phyloP scores from a whole-genome alignment of 176 grass and related monocot species.

The Dendrocalamus sinicus region DNA sequence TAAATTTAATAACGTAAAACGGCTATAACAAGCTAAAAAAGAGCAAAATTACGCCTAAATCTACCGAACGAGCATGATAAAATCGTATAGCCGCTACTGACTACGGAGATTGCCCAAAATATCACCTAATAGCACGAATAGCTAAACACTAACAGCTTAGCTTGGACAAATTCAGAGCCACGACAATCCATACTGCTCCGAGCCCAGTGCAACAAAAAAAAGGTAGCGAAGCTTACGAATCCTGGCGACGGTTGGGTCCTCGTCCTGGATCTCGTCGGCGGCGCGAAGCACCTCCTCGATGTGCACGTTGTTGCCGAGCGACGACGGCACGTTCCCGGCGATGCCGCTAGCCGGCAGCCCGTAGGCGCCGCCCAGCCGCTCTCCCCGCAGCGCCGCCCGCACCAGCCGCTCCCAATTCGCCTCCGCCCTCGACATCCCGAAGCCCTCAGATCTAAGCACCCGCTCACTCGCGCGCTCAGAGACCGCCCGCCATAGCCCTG shows the following conservation, averaged over 20 bases:
- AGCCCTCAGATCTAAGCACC: conserved; percentile 18
- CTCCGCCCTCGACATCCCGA: conserved; percentile 71
- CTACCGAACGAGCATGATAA: background rate
- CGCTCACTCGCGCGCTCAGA: conserved; percentile 11
- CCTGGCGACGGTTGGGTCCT: conserved; percentile 75
- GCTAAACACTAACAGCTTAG: background rate
- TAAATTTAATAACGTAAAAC: background rate
- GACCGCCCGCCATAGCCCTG: conserved; percentile 16
- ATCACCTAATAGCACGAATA: background rate
- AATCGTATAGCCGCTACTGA: background rate
- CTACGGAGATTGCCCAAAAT: background rate
- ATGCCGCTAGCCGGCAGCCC: conserved; percentile 60
- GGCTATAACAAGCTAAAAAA: background rate
- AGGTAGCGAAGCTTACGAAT: conserved; percentile 62
- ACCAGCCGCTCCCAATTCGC: conserved; percentile 92
- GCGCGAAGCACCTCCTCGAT: conserved; percentile 93
- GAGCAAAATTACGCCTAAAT: background rate
- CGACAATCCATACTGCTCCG: background rate
- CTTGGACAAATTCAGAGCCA: background rate
- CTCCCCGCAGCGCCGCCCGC: conserved; percentile 70
- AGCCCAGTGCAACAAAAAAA: background rate
- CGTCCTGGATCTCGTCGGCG: conserved; percentile 96
- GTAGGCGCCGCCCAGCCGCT: conserved; percentile 47
- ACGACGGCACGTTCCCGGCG: conserved; percentile 78
- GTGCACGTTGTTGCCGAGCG: conserved; percentile 72